Evolutionary conservation across 179 eudicot species (phyloP).

Genomic region (Beta macrorhiza): DNA sequence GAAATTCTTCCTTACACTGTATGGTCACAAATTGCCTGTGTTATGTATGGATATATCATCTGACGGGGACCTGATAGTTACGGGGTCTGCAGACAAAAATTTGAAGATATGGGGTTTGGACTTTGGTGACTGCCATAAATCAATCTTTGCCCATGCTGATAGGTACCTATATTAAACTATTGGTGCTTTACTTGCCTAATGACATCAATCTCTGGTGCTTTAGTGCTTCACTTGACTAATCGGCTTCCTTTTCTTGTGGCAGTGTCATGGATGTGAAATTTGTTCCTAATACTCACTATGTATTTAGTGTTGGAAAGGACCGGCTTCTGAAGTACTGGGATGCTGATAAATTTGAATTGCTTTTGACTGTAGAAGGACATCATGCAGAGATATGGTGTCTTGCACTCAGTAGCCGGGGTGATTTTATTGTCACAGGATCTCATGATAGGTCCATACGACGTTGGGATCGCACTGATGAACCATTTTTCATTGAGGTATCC

Average conservation of each 20-base stretch:
- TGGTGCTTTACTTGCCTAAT: neutral
- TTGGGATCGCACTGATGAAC: conserved; percentile 99
- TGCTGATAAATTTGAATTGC: conserved; percentile 98
- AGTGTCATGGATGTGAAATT: conserved; percentile 97
- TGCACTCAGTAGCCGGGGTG: conserved; percentile 89
- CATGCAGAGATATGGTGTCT: conserved; percentile 95
- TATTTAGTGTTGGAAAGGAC: conserved; percentile 96
- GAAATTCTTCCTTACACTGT: conserved; percentile 68
- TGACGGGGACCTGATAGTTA: conserved; percentile 89
- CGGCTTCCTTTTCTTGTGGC: conserved; percentile 30
- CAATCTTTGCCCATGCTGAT: conserved; percentile 91
- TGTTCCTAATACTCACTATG: conserved; percentile 82
- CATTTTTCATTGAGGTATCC: conserved; percentile 86
- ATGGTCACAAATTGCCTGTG: conserved; percentile 96
- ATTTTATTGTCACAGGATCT: conserved; percentile 93
- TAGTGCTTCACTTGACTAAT: conserved; percentile 10
- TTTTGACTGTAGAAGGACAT: conserved; percentile 90
- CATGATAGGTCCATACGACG: conserved; percentile 92
- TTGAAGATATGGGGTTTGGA: conserved; percentile 98
- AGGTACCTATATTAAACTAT: conserved; percentile 43
- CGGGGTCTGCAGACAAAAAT: conserved; percentile 94
- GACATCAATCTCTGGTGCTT: neutral
- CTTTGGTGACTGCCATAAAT: conserved; percentile 97
- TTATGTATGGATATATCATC: conserved; percentile 95
- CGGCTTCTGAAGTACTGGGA: conserved; percentile 94